Conservation (phyloP, 2,329 filamentous ascomycete genomes). For the Colletotrichum sp. region DNA sequence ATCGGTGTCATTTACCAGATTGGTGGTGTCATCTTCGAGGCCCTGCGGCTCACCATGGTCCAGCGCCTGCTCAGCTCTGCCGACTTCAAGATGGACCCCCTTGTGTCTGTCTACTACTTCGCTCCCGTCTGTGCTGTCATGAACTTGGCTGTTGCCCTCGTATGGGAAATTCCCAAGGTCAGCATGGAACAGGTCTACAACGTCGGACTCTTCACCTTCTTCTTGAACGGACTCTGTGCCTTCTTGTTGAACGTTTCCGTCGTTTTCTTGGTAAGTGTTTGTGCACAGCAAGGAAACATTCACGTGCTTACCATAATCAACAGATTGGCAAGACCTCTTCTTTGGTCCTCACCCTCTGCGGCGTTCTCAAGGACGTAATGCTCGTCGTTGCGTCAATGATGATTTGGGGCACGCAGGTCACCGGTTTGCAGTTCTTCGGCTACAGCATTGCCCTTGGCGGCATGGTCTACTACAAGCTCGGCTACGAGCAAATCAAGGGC, state of each 20-base stretch:
- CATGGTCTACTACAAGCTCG: constrained; percentile 87
- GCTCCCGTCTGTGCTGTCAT: constrained; percentile 83
- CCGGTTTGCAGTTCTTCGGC: constrained; percentile 79
- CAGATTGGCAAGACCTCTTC: constrained; percentile 89
- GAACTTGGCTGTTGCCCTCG: constrained; percentile 76
- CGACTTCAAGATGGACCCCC: constrained; percentile 91
- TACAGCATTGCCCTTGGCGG: constrained; percentile 81
- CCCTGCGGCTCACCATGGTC: constrained; percentile 83
- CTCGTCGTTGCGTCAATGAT: constrained; percentile 81
- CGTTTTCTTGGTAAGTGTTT: constrained; percentile 77
- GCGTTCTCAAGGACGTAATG: constrained; percentile 87
- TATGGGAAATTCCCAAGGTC: constrained; percentile 76
- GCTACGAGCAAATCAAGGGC: constrained; percentile 81
- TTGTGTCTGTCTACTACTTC: constrained; percentile 90
- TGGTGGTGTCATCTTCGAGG: constrained; percentile 81
- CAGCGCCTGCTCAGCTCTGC: constrained; percentile 80
- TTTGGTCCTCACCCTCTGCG: constrained; percentile 84
- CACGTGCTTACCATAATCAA: constrained; percentile 28
- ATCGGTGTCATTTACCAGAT: constrained; percentile 81
- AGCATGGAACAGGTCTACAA: constrained; percentile 73
- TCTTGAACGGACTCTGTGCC: constrained; percentile 78
- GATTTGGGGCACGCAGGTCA: constrained; percentile 80
- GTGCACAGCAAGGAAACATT: background rate
- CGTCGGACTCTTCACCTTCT: constrained; percentile 74
- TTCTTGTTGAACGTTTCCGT: constrained; percentile 86